Evolutionary conservation across 306 rosid species (phyloP).

Genomic region (Gastrolobium villosum): DNA sequence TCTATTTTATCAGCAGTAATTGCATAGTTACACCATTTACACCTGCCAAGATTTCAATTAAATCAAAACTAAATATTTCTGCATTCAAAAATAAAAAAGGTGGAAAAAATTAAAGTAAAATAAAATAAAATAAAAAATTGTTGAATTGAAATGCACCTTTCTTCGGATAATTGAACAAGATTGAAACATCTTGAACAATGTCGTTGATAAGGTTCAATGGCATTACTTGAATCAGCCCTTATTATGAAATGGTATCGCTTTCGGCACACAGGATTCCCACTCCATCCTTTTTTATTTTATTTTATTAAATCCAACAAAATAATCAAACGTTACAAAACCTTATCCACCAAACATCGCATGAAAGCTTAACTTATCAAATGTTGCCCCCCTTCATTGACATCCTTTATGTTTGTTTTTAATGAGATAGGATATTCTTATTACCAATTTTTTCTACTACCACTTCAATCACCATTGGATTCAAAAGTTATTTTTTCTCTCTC

Average conservation of each 20-base stretch:
- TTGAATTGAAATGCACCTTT: conserved; percentile 29
- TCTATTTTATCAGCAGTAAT: conserved; percentile 57
- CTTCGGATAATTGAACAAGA: conserved; percentile 44
- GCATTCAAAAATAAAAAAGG: not conserved
- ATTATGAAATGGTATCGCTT: conserved; percentile 55
- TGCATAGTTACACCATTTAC: conserved; percentile 41
- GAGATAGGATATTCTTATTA: too few relatives aligned
- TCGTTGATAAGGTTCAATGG: conserved; percentile 48
- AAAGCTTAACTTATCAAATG: not conserved
- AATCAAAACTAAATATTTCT: not conserved
- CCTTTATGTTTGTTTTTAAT: not conserved
- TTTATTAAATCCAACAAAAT: not conserved
- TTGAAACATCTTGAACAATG: conserved; percentile 47
- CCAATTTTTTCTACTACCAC: too few relatives aligned
- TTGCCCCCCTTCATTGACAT: not conserved
- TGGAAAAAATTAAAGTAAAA: not conserved
- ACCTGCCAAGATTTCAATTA: conserved; percentile 28
- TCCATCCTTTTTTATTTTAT: conserved; percentile 45
- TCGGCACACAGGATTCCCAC: conserved; percentile 52
- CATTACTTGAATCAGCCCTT: conserved; percentile 36
- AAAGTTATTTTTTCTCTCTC: too few relatives aligned
- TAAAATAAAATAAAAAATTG: too few relatives aligned
- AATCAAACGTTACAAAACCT: conserved; percentile 5
- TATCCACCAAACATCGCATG: not conserved
- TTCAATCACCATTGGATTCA: too few relatives aligned